Conservation (phyloP, 129 eudicot species). For the Calendula officinalis region DNA sequence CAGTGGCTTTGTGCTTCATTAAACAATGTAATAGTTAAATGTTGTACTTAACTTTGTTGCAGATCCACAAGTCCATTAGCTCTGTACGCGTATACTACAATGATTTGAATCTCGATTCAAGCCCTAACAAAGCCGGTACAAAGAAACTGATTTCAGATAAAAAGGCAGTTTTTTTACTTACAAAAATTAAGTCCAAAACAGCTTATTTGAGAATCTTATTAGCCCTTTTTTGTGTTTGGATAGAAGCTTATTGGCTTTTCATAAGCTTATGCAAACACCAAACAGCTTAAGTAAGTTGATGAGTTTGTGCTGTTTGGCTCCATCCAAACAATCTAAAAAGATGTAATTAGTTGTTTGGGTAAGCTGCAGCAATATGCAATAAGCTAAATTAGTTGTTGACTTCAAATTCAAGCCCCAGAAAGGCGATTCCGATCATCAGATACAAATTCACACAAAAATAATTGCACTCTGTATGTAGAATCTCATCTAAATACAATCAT, state of each 20-base stretch:
- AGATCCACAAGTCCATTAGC: background rate
- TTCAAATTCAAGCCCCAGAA: too few species aligned
- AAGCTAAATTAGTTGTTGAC: too few species aligned
- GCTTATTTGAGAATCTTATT: too few species aligned
- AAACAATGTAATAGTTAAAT: background rate
- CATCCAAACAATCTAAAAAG: too few species aligned
- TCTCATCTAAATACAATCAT: slow-evolving; percentile 11
- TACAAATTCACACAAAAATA: too few species aligned
- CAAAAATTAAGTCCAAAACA: too few species aligned
- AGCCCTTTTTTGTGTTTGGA: too few species aligned
- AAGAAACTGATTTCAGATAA: background rate
- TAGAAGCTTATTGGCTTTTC: background rate
- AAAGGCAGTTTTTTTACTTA: too few species aligned
- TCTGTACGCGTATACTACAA: slow-evolving; percentile 6
- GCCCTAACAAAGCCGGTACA: slow-evolving; percentile 6
- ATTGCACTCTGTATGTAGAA: background rate
- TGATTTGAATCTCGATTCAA: background rate
- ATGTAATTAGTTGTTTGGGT: too few species aligned
- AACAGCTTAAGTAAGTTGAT: too few species aligned
- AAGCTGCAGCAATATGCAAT: background rate
- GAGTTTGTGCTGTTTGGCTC: too few species aligned
- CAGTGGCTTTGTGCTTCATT: background rate
- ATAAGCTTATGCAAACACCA: slow-evolving; percentile 1
- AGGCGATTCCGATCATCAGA: too few species aligned
- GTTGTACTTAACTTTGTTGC: background rate